Evolutionary conservation across 139 green algal genomes (phyloP).

Genomic region (Picochlorum sp.): DNA sequence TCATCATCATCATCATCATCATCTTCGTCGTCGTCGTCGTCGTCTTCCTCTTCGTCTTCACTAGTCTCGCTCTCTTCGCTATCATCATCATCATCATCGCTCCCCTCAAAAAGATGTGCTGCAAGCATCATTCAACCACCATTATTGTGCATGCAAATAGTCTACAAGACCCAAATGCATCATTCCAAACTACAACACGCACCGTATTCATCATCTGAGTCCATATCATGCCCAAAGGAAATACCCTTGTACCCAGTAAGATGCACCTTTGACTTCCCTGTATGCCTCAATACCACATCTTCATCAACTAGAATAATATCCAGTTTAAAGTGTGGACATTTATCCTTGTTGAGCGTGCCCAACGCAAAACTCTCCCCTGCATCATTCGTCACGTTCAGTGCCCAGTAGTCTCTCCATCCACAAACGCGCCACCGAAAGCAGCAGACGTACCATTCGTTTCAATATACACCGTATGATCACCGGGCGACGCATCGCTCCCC

Average conservation of each 20-base stretch:
- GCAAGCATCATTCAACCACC: neutral
- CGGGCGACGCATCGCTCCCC: slow-evolving; percentile 2
- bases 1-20: neutral
- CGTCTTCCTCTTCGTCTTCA: neutral
- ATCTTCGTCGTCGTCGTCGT: neutral
- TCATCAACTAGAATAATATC: slow-evolving; percentile 12
- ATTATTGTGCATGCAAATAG: neutral
- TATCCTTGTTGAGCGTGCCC: slow-evolving; percentile 12
- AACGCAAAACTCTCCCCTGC: slow-evolving; percentile 16
- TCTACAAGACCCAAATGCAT: neutral
- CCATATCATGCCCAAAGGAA: neutral
- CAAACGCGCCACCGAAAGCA: too few relatives aligned
- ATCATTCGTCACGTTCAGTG: too few relatives aligned
- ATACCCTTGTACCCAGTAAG: slow-evolving; percentile 17
- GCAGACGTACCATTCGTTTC: too few relatives aligned
- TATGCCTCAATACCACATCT: slow-evolving; percentile 15
- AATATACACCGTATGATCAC: slow-evolving; percentile 19
- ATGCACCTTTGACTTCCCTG: slow-evolving; percentile 10
- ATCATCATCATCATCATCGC: slow-evolving; percentile 5
- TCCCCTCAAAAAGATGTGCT: neutral
- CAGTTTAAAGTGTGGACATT: slow-evolving; percentile 14
- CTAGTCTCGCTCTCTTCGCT: neutral
- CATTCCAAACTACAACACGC: neutral
- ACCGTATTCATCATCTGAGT: neutral
- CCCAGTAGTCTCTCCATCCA: too few relatives aligned